A percentile compares a stretch with the other conserved stretches of the same genome.
Conservation (phyloP, 1,284 basidiomycete genomes). For the Cutaneotrichosporon sp. region DNA sequence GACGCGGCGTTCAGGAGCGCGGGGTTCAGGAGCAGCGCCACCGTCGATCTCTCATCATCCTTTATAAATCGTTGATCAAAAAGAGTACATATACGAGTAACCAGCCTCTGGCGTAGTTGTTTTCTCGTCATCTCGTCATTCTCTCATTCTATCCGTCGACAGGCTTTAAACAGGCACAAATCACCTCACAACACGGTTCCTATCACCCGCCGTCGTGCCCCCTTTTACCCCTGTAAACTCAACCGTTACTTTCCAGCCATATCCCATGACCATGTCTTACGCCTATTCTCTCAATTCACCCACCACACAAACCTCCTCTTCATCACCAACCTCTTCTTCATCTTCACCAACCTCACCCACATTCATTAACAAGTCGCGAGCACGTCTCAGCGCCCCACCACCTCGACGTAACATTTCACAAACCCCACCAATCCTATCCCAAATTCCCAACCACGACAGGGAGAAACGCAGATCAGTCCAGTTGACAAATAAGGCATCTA, state of each 20-base stretch:
- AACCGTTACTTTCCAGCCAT: neutral
- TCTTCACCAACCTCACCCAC: neutral
- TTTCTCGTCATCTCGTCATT: neutral
- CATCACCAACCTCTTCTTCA: neutral
- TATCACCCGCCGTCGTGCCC: conserved; percentile 4
- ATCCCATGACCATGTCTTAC: neutral
- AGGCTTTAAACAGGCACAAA: neutral
- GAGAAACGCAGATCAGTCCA: conserved; percentile 3
- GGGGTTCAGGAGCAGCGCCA: neutral
- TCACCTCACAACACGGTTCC: neutral
- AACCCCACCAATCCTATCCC: neutral
- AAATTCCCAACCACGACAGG: too few species aligned
- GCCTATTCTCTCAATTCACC: conserved; percentile 4
- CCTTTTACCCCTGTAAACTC: too few species aligned
- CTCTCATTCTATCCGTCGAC: neutral
- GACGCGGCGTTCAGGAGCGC: neutral
- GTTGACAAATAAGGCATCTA: neutral
- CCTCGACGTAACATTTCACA: neutral
- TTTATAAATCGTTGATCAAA: too few species aligned
- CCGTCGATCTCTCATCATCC: conserved; percentile 2
- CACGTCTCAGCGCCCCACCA: neutral
- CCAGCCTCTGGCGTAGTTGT: neutral
- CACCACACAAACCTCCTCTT: neutral
- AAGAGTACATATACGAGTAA: neutral
- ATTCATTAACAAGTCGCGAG: neutral